Base-by-base conservation (phyloP, 2,329 filamentous ascomycete species). In the Colletotrichum cereale region DNA sequence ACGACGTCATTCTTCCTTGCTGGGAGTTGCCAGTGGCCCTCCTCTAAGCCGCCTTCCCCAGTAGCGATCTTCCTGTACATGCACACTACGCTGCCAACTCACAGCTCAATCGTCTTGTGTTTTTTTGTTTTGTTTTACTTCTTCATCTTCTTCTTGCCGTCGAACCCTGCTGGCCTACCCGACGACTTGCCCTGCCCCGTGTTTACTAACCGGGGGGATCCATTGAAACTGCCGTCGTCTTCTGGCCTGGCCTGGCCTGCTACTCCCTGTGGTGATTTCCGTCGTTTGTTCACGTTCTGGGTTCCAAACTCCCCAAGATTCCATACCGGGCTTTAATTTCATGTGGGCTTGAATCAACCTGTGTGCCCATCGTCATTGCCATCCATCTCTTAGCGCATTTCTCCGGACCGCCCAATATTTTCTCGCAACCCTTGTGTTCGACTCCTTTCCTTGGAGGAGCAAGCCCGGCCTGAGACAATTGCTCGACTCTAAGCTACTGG, bases 1-100 rank as follows among this genome's bases (percentile, higher is more conserved):
- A 67, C 62, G 64, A 71, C 67, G 67, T 71, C 67, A 71, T 71
- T 26, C 50, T 67, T 42, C 64, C 64, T 50, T 62, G 50, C n/a
- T 44, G 31, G 64, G 53, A 57, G 48, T 48, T 62, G n/a, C 38
- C n/a, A 38, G 42, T 38, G 58, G 44, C 64, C 67, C 55, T 66
- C 64, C 52, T 68, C 38, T 14, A 68, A 71, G 64, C 65, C 42
- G 64, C 65, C 42, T 50, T 24, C 44, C 57, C 34, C 50, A 38
- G 57, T 42, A 67, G 48, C 48, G n/a, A 62, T 58, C 26, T 36
- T 56, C 42, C 64, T 62, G 57, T 52, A 21, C 44, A n/a, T 11
- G 10, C 5, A n/a, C 21, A 47, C 44, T 47, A 24, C 12, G 48
- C 12, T 70, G 55, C 62, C 61, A 69, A 69, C 62, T 64, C 60